Conservation (phyloP, 768 basidiomycete genomes). For the Boletus patriciae region DNA sequence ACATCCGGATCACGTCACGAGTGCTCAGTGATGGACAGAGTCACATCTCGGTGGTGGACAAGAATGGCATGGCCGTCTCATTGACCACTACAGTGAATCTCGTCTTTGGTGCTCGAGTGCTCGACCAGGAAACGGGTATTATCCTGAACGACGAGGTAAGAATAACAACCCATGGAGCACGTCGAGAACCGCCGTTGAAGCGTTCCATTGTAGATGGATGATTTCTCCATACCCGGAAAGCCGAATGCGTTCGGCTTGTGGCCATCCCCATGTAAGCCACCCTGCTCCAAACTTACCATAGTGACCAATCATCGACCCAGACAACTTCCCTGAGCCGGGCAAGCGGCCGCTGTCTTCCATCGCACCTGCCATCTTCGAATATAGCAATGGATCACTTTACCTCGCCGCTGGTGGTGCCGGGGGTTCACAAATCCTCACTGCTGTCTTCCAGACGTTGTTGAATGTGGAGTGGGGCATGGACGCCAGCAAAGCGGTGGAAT, state of each 20-base stretch:
- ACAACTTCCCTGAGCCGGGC: constrained; percentile 84
- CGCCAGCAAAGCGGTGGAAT: constrained; percentile 79
- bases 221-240: constrained; percentile 85
- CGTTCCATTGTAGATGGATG: constrained; percentile 63
- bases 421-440: constrained; percentile 80
- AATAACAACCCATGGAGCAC: neutral
- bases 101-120: constrained; percentile 84
- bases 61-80: constrained; percentile 81
- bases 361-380: constrained; percentile 75
- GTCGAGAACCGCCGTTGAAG: neutral
- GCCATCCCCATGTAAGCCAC: constrained; percentile 71
- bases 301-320: constrained; percentile 37
- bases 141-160: constrained; percentile 83
- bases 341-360: constrained; percentile 93
- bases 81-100: constrained; percentile 89
- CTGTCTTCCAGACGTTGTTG: constrained; percentile 76
- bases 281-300: neutral
- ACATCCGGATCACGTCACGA: constrained; percentile 1
- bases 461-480: constrained; percentile 80
- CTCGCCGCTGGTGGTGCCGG: constrained; percentile 83
- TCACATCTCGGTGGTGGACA: constrained; percentile 82
- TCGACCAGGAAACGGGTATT: constrained; percentile 85
- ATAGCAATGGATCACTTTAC: constrained; percentile 70
- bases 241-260: constrained; percentile 81
- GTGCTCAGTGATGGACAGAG: constrained; percentile 48